Conservation (phyloP, 441 rosid species). For the Jatropha multifida region DNA sequence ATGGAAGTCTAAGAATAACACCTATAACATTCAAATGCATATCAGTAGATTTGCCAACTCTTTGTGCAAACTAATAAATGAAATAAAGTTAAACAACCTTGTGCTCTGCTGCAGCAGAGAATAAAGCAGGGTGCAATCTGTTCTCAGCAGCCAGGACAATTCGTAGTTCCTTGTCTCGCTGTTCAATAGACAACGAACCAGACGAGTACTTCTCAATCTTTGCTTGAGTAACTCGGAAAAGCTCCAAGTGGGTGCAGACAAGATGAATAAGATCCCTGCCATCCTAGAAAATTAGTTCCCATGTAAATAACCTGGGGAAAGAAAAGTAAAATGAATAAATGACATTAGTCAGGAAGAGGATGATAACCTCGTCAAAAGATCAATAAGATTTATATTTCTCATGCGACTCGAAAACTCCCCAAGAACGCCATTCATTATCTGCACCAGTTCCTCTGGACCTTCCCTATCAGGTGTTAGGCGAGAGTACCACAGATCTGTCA, state of each 20-base stretch:
- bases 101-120: slow-evolving; percentile 92
- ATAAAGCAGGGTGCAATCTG: slow-evolving; percentile 97
- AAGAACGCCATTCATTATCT: slow-evolving; percentile 67
- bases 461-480: slow-evolving; percentile 84
- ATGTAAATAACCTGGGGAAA: slow-evolving; percentile 16
- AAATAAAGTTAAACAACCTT: slow-evolving; percentile 50
- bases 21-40: background rate
- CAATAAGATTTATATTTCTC: slow-evolving; percentile 80
- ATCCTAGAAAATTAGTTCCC: slow-evolving; percentile 41
- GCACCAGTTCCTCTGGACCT: slow-evolving; percentile 91
- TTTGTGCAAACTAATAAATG: slow-evolving; percentile 6
- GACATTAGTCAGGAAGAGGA: slow-evolving; percentile 21
- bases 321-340: background rate
- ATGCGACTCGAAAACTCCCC: slow-evolving; percentile 84
- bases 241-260: slow-evolving; percentile 75
- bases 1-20: slow-evolving; percentile 18
- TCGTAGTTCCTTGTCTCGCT: slow-evolving; percentile 65
- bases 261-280: slow-evolving; percentile 86
- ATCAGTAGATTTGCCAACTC: slow-evolving; percentile 5
- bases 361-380: slow-evolving; percentile 79
- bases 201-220: slow-evolving; percentile 63
- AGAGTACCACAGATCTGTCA: slow-evolving; percentile 91
- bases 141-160: slow-evolving; percentile 68
- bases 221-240: slow-evolving; percentile 73
- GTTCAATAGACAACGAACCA: slow-evolving; percentile 49